Base-by-base conservation (phyloP, 305 asterid genomes). In the Fraxinus angustifolia region DNA sequence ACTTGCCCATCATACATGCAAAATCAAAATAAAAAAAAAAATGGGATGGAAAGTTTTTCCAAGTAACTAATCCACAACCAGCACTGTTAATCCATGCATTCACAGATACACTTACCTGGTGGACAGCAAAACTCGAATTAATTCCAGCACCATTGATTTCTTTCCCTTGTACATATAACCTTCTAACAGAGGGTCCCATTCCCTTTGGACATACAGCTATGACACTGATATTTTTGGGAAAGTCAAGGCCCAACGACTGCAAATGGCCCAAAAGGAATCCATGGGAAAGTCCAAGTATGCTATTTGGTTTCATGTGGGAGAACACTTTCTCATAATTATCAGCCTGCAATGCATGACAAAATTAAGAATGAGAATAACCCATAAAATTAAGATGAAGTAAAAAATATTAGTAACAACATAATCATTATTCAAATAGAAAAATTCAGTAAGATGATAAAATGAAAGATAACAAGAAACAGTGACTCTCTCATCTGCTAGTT, bases 111-210 rank as follows among this genome's bases (percentile, higher is more conserved):
- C 17, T 70, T 76, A 96, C 98, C 97, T 93, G 98, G 87, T 94
- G 99, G 60, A 96, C 98, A 48, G 93, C 99, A 84, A 96, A 96
- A 90, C 99, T 96, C 65, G 99, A 78, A 87, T 96, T 96, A 70
- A 96, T 96, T 79, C 99, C 97, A 83, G 99, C 99, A 79, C 99
- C 99, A 77, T 96, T 96, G 68, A 96, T 85, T 86, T 96, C 97
- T 86, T 96, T 96, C 81, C 99, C 99, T 85, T 96, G 99, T 50
- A 96, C 97, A 58, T 96, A 96, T 79, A 96, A 84, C 91, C 99
- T 89, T 89, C 99, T 92, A 48, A 96, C 99, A n/a, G 98, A 96
- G 6, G 99, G 99, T 21, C 99, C 99, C 99, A 96, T 96, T 79
- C 99, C 99, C 92, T 96, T 96, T 78, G 99, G 99, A 72, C 99